Evolutionary conservation across 345 rosid species (phyloP).

Genomic region (Eucalyptus cloeziana): DNA sequence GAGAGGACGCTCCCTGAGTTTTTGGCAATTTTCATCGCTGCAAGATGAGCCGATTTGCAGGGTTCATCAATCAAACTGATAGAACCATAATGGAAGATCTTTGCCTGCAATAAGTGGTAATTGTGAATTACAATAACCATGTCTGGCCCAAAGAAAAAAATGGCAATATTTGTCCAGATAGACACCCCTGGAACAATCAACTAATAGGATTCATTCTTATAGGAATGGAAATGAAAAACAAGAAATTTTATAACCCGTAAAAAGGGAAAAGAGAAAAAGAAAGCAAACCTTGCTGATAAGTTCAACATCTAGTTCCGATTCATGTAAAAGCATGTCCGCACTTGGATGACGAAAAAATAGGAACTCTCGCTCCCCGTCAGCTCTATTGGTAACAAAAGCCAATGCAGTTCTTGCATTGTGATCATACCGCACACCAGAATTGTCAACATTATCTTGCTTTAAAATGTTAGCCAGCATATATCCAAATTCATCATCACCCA

Average conservation of each 20-base stretch:
- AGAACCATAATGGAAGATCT: conserved; percentile 91
- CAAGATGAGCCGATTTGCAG: conserved; percentile 85
- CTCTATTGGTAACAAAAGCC: conserved; percentile 84
- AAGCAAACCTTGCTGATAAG: conserved; percentile 54
- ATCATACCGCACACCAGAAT: conserved; percentile 78
- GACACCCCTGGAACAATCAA: background rate
- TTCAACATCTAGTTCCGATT: conserved; percentile 66
- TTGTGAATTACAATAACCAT: background rate
- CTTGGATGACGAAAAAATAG: conserved; percentile 94
- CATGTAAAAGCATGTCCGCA: conserved; percentile 94
- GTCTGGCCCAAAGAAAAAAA: background rate
- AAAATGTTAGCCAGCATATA: conserved; percentile 77
- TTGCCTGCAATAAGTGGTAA: conserved; percentile 39
- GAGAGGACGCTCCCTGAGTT: conserved; percentile 72
- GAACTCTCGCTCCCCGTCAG: conserved; percentile 97
- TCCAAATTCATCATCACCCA: conserved; percentile 95
- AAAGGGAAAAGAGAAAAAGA: background rate
- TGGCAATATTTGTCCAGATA: background rate
- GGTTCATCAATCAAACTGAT: conserved; percentile 96
- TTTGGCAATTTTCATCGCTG: conserved; percentile 81
- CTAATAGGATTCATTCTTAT: background rate
- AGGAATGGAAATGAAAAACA: background rate
- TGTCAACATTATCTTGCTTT: conserved; percentile 64
- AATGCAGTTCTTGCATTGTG: conserved; percentile 75
- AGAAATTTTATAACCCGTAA: background rate